These are phyloP conservation scores for Wickerhamiella qilinensis DNA, from an alignment of 805 yeast species.

Conservation along the genomic window DNA sequence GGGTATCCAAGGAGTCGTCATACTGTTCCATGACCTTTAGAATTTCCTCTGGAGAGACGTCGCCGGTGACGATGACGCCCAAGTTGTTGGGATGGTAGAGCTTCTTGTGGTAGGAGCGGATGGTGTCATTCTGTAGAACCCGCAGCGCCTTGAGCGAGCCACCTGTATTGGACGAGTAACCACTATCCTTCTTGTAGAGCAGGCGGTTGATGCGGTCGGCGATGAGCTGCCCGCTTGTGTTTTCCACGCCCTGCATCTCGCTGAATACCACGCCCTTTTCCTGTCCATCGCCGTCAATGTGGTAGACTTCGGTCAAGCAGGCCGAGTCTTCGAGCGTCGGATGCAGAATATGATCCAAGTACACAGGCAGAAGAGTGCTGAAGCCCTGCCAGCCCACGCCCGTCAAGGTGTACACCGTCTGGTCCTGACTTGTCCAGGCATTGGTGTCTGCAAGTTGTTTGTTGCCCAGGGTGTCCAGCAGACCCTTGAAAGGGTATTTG, in stretches of 20 bases:
- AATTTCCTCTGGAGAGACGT: slow-evolving; percentile 62
- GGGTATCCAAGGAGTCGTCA: slow-evolving; percentile 37
- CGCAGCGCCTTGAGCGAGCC: slow-evolving; percentile 71
- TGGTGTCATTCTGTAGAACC: slow-evolving; percentile 52
- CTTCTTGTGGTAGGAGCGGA: slow-evolving; percentile 54
- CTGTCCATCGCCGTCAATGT: slow-evolving; percentile 74
- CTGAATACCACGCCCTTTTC: slow-evolving; percentile 95
- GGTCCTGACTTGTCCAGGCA: slow-evolving; percentile 96
- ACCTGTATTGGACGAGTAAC: slow-evolving; percentile 89
- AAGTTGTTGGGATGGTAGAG: slow-evolving; percentile 73
- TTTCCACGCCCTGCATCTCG: slow-evolving; percentile 91
- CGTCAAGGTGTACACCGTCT: slow-evolving; percentile 78
- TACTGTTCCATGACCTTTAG: slow-evolving; percentile 41
- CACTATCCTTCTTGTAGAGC: slow-evolving; percentile 37
- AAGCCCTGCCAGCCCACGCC: slow-evolving; percentile 98
- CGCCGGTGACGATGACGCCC: slow-evolving; percentile 71
- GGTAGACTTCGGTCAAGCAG: slow-evolving; percentile 87
- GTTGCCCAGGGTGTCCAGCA: slow-evolving; percentile 75
- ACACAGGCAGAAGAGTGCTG: slow-evolving; percentile 64
- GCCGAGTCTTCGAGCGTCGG: slow-evolving; percentile 86
- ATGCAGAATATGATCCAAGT: slow-evolving; percentile 68
- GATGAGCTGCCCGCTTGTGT: slow-evolving; percentile 51
- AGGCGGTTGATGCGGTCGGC: slow-evolving; percentile 16
- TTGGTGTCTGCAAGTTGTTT: slow-evolving; percentile 73
- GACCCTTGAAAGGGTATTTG: slow-evolving; percentile 79